These are phyloP conservation scores for Priceomyces melissophilus DNA, from an alignment of 805 yeast species.

Conservation along the genomic window DNA sequence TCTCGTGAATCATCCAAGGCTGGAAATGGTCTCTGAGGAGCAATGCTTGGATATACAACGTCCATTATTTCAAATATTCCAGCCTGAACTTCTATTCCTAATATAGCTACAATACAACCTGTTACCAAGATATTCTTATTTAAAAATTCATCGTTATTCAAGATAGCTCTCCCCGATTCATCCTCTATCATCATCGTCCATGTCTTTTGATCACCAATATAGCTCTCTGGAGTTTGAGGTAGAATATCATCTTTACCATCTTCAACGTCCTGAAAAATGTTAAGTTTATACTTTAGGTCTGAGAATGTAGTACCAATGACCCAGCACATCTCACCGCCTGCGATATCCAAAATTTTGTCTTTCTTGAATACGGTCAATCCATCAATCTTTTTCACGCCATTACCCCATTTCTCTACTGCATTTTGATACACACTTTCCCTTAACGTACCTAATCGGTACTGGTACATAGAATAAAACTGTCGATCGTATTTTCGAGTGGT, in stretches of 20 bases:
- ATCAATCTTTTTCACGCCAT: constrained; percentile 32
- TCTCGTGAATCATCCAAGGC: constrained; percentile 13
- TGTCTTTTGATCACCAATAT: constrained; percentile 16
- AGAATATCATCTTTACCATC: constrained; percentile 51
- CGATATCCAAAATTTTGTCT: constrained; percentile 56
- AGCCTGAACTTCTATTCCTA: constrained; percentile 80
- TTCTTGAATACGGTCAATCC: constrained; percentile 30
- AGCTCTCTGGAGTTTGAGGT: constrained; percentile 33
- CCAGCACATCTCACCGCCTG: constrained; percentile 65
- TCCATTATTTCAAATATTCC: constrained; percentile 86
- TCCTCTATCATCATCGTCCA: constrained; percentile 76
- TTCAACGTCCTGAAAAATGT: constrained; percentile 78
- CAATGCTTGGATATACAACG: constrained; percentile 62
- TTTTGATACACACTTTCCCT: constrained; percentile 29
- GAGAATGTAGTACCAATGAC: constrained; percentile 82
- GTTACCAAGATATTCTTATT: constrained; percentile 66
- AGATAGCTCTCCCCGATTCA: constrained; percentile 80
- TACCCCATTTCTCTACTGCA: constrained; percentile 52
- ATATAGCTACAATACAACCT: constrained; percentile 80
- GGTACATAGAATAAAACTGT: constrained; percentile 45
- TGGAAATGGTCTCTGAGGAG: constrained; percentile 50
- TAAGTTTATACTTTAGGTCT: constrained; percentile 82
- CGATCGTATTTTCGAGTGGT: constrained; percentile 29
- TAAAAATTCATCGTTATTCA: constrained; percentile 60
- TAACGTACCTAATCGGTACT: constrained; percentile 31